A percentile compares a stretch with the other conserved stretches of the same genome.
These are phyloP conservation scores for Aspergillus cejpii DNA, from an alignment of 2,329 filamentous ascomycete genomes.

Conservation along the genomic window DNA sequence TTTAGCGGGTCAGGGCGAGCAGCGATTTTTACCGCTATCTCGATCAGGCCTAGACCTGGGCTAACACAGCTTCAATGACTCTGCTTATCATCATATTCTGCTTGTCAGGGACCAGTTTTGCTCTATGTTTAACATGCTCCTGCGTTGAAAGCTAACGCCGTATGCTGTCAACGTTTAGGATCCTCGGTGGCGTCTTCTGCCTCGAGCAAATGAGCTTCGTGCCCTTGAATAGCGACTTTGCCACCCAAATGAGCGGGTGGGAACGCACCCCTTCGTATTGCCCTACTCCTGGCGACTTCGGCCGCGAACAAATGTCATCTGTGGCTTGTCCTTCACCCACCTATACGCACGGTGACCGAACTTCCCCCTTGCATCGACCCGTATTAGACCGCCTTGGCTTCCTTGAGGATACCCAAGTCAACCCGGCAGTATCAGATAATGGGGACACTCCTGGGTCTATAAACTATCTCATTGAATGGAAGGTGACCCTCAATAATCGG, in stretches of 20 bases:
- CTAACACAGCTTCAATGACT: neutral
- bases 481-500: constrained; percentile 19
- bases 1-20: too few relatives aligned
- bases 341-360: neutral
- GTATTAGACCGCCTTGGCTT: constrained; percentile 3
- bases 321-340: constrained; percentile 13
- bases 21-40: too few relatives aligned
- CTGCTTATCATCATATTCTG: constrained; percentile 3
- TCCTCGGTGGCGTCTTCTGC: constrained; percentile 13
- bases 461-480: constrained; percentile 20
- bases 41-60: too few relatives aligned
- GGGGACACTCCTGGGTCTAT: neutral
- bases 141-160: constrained; percentile 1
- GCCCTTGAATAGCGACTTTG: constrained; percentile 7
- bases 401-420: neutral
- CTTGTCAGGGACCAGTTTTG: constrained; percentile 4
- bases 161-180: constrained; percentile 4
- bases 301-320: constrained; percentile 15
- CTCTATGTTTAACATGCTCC: neutral
- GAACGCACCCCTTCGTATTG: constrained; percentile 17
- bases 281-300: constrained; percentile 17
- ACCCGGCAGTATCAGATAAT: too few relatives aligned
- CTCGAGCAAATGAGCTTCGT: constrained; percentile 8
- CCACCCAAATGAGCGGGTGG: constrained; percentile 10
- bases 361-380: neutral